These are phyloP conservation scores for Dendrostoma leiphaemia DNA, from an alignment of 2,329 filamentous ascomycete genomes.

Conservation along the genomic window DNA sequence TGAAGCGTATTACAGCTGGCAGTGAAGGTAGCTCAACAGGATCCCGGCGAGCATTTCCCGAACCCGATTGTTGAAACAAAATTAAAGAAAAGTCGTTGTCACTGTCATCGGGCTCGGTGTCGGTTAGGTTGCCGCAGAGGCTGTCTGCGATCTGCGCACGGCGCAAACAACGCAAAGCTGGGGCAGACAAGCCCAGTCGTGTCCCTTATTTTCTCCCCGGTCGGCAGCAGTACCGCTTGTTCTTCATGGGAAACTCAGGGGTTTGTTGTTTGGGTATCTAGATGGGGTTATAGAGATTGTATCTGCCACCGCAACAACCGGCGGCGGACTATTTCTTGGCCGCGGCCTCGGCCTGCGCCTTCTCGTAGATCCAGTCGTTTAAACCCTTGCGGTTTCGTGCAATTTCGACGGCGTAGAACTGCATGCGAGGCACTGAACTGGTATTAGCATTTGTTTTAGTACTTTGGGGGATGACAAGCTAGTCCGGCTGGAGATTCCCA, in stretches of 20 bases:
- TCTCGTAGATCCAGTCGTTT: conserved; percentile 97
- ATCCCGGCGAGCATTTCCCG: no score
- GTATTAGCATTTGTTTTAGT: conserved; percentile 43
- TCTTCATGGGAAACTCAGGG: background rate
- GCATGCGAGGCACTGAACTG: conserved; percentile 57
- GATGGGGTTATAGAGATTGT: background rate
- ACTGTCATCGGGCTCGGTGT: no score
- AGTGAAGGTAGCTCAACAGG: no score
- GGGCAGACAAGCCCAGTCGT: no score
- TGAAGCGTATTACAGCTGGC: background rate
- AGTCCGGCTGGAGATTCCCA: conserved; percentile 66
- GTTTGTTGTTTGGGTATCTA: conserved; percentile 7
- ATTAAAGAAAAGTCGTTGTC: no score
- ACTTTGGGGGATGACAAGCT: no score
- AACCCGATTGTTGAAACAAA: no score
- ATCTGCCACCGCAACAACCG: background rate
- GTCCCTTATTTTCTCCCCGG: no score
- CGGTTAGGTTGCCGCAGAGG: no score
- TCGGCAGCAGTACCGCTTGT: no score
- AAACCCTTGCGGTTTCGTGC: conserved; percentile 80
- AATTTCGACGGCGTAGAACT: conserved; percentile 79
- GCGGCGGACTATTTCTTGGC: conserved; percentile 24
- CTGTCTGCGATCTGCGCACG: no score
- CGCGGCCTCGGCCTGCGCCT: conserved; percentile 62
- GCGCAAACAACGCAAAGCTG: no score